Evolutionary conservation across 192 early-diverging fungal genomes (phyloP), one percentile per base, ranked within the genome.

Genomic region (Rhizophagus clarus): DNA sequence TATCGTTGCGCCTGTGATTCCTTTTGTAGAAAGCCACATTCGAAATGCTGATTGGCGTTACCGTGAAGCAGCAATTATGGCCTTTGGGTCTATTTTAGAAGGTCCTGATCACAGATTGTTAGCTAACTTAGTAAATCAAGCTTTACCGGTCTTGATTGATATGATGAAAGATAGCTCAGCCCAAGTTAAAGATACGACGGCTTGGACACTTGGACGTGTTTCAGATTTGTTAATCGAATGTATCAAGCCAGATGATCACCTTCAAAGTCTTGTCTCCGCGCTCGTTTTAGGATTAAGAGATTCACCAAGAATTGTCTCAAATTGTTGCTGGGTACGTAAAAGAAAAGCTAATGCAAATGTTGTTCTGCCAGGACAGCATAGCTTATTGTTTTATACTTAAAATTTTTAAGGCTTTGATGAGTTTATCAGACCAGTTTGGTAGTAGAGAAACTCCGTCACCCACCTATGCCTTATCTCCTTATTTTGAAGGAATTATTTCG

Each of bases 151-250:
- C 66, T 85, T 98, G 76, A 94, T 98, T 80, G 89, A 91, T 60
- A 92, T 95, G 91, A 94, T 95, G 91, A 91, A 90, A 72, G 98
- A 99, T 83, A 90, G 90, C 47, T 88, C 91, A 31, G 82, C 95
- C 29, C 93, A 96, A 75, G 96, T 99, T 76, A 97, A 98, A 87
- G 98, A 99, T 84, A 94, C 97, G 24, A 94, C 97, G 9, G 97
- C 97, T 22, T 99, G 98, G 98, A 95, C 96, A n/a, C 86, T 99
- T 14, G 97, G 98, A 74, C 93, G 97, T 76, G 95, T 99, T 32
- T 97, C 90, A 70, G 95, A 98, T 73, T 82, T 93, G 62, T 79
- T 96, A 64, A 88, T 90, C 56, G 88, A 91, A 45, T 91, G 90
- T 81, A 94, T 95, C 74, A 91, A 93, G 78, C 89, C 90, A 10